Evolutionary conservation across 306 rosid species (phyloP).

Genomic region (Gastrolobium bilobum): DNA sequence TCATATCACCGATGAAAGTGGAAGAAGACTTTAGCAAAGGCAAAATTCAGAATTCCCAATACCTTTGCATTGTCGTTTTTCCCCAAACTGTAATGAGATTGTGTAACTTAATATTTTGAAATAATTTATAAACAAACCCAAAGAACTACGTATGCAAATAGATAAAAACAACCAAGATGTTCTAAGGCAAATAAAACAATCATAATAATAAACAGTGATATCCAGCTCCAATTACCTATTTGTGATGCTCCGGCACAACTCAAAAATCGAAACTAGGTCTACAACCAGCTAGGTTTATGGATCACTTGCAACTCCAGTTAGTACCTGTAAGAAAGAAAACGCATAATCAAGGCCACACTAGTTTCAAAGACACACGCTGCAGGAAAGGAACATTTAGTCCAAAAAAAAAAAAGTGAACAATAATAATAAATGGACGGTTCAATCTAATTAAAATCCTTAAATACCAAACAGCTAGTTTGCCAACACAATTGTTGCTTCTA

Average conservation of each 20-base stretch:
- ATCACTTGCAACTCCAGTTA: conserved; percentile 31
- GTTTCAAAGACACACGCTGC: neutral
- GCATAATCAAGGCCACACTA: conserved; percentile 15
- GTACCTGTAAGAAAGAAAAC: conserved; percentile 33
- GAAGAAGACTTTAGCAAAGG: neutral
- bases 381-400: conserved; percentile 13
- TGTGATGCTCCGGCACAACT: neutral
- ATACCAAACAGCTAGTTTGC: conserved; percentile 55
- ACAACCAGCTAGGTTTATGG: conserved; percentile 2
- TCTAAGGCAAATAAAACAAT: neutral
- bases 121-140: neutral
- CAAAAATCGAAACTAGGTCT: conserved; percentile 1
- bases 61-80: neutral
- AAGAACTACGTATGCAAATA: conserved; percentile 23
- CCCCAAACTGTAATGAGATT: neutral
- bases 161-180: neutral
- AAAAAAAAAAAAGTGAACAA: neutral
- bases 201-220: conserved; percentile 2
- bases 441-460: conserved; percentile 51
- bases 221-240: conserved; percentile 23
- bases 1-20: conserved; percentile 13
- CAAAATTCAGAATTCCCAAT: conserved; percentile 12
- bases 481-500: conserved; percentile 37
- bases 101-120: neutral
- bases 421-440: conserved; percentile 59